Evolutionary conservation across 805 yeast genomes (phyloP).

Genomic region (Ogataea allantospora): DNA sequence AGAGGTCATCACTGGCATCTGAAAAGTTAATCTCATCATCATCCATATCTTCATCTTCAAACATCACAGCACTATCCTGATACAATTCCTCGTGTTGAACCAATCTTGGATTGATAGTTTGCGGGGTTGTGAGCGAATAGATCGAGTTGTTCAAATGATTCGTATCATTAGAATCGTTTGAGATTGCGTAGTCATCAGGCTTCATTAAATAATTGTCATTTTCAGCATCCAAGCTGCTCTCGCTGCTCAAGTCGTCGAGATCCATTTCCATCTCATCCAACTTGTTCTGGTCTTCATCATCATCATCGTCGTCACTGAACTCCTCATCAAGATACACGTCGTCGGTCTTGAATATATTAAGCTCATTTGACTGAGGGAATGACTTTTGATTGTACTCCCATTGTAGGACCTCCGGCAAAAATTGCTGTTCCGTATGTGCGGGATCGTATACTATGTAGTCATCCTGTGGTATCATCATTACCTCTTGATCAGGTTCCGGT

Average conservation of each 20-base stretch:
- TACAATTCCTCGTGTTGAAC: conserved; percentile 20
- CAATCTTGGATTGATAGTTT: conserved; percentile 26
- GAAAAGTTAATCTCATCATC: conserved; percentile 22
- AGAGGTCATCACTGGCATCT: conserved; percentile 28
- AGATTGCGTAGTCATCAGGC: conserved; percentile 10
- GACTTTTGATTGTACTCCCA: conserved; percentile 28
- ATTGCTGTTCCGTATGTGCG: conserved; percentile 24
- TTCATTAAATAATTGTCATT: conserved; percentile 23
- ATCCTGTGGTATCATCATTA: conserved; percentile 33
- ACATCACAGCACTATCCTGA: conserved; percentile 13
- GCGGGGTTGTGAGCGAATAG: conserved; percentile 30
- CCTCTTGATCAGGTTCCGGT: conserved; percentile 23
- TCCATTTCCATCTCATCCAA: conserved; percentile 34
- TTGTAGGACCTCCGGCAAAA: conserved; percentile 28
- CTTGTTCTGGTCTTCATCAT: conserved; percentile 30
- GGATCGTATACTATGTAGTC: conserved; percentile 27
- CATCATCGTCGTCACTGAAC: conserved; percentile 33
- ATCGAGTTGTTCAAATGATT: conserved; percentile 28
- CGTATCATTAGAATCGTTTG: conserved; percentile 24
- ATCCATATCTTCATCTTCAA: conserved; percentile 22
- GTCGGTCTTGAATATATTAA: conserved; percentile 32
- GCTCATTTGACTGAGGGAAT: conserved; percentile 33
- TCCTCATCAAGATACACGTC: conserved; percentile 31
- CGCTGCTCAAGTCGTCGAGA: conserved; percentile 30
- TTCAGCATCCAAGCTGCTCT: conserved; percentile 25